Percentiles rank a stretch among this genome's conserved stretches.
Evolutionary conservation across 2,329 filamentous ascomycete species (phyloP).

Genomic region (Cercospora sp.): DNA sequence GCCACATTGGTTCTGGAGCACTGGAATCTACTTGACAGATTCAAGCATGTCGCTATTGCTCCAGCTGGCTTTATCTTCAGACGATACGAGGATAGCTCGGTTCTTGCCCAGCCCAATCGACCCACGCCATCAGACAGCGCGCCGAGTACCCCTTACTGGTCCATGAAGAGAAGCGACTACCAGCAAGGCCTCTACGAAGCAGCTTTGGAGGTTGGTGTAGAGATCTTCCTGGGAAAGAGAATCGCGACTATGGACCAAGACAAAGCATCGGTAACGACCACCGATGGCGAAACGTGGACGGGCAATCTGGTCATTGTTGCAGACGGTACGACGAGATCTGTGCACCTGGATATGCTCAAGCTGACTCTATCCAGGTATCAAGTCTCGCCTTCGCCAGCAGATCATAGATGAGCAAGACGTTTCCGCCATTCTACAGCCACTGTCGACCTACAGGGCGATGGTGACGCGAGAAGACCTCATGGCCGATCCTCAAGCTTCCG

Average conservation of each 20-base stretch:
- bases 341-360: constrained; percentile 1
- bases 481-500: neutral
- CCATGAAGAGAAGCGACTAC: constrained; percentile 13
- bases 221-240: constrained; percentile 3
- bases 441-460: constrained; percentile 11
- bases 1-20: constrained; percentile 8
- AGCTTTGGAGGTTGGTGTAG: constrained; percentile 3
- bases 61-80: constrained; percentile 13
- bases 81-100: constrained; percentile 6
- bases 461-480: constrained; percentile 4
- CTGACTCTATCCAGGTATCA: constrained; percentile 8
- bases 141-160: constrained; percentile 3
- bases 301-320: constrained; percentile 10
- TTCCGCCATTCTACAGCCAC: constrained; percentile 9
- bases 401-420: constrained; percentile 7
- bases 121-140: neutral
- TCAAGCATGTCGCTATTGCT: constrained; percentile 2
- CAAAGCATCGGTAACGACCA: constrained; percentile 5
- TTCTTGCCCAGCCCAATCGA: neutral
- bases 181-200: constrained; percentile 10
- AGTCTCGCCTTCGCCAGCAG: constrained; percentile 11
- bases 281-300: constrained; percentile 1
- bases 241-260: neutral
- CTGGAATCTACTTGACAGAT: constrained; percentile 8
- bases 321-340: constrained; percentile 7